phyloP scores from a whole-genome alignment of 2,329 filamentous ascomycete genomes.

The Sporothrix variecibatus region DNA sequence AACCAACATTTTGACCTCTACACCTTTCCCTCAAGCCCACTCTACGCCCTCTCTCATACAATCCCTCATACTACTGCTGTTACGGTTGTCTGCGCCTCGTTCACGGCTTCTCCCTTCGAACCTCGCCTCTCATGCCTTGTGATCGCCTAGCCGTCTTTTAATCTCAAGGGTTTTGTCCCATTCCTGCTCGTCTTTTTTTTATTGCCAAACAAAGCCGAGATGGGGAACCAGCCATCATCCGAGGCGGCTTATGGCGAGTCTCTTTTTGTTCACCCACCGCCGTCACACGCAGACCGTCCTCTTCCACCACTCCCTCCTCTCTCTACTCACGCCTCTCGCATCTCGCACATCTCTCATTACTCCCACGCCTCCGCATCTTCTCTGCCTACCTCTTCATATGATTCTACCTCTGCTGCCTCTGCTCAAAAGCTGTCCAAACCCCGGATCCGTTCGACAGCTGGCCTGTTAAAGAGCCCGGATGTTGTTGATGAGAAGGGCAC shows the following conservation, averaged over 20 bases:
- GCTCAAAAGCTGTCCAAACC: slow-evolving; percentile 56
- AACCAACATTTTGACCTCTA: slow-evolving; percentile 12
- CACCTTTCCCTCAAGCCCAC: slow-evolving; percentile 6
- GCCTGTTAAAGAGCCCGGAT: slow-evolving; percentile 43
- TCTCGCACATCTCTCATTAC: background rate
- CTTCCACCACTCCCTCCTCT: slow-evolving; percentile 32
- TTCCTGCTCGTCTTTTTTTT: slow-evolving; percentile 23
- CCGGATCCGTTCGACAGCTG: slow-evolving; percentile 46
- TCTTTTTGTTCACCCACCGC: slow-evolving; percentile 1
- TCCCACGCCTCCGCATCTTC: slow-evolving; percentile 13
- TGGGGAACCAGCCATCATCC: slow-evolving; percentile 55
- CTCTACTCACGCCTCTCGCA: background rate
- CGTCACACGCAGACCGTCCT: slow-evolving; percentile 5
- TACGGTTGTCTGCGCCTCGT: background rate
- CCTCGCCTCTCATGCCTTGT: slow-evolving; percentile 28
- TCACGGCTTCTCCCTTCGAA: background rate
- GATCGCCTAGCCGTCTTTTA: slow-evolving; percentile 24
- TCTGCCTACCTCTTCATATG: background rate
- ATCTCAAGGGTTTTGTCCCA: slow-evolving; percentile 1
- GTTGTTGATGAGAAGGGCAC: slow-evolving; percentile 39
- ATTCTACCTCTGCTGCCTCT: background rate
- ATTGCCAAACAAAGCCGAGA: slow-evolving; percentile 36
- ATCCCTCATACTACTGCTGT: background rate
- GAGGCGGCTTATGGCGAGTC: slow-evolving; percentile 43
- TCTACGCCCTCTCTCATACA: too few species aligned